phyloP scores from a whole-genome alignment of 495 filamentous ascomycete species.

The Neurospora sp. region DNA sequence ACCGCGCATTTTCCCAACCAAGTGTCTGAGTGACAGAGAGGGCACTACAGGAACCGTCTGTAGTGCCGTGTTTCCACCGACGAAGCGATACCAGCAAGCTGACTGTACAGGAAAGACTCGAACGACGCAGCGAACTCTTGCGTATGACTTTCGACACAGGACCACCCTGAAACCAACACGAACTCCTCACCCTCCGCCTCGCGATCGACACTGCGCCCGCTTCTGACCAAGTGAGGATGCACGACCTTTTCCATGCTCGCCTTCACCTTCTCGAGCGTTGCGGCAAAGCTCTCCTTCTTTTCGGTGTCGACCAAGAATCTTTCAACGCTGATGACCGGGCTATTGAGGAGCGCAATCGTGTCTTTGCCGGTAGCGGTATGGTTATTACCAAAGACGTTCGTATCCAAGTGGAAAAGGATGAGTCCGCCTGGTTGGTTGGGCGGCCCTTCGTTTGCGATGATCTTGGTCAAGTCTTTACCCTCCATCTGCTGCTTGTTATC shows the following conservation, averaged over 20 bases:
- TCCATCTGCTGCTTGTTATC: conserved; percentile 21
- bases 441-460: conserved; percentile 16
- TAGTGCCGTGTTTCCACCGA: conserved; percentile 38
- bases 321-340: conserved; percentile 33
- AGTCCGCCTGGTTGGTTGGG: conserved; percentile 23
- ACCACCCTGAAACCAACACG: conserved; percentile 43
- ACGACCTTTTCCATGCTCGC: conserved; percentile 30
- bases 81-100: conserved; percentile 20
- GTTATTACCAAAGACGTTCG: conserved; percentile 21
- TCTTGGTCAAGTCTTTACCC: conserved; percentile 4
- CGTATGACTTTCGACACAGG: conserved; percentile 33
- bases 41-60: conserved; percentile 18
- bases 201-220: conserved; percentile 36
- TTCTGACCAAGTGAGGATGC: conserved; percentile 26
- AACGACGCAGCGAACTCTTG: conserved; percentile 28
- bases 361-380: conserved; percentile 5
- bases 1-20: not conserved
- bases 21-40: not conserved
- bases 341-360: conserved; percentile 23
- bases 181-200: conserved; percentile 41
- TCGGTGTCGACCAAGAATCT: conserved; percentile 32
- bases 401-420: conserved; percentile 30
- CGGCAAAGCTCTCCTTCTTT: conserved; percentile 33
- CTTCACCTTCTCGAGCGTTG: conserved; percentile 30
- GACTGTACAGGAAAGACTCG: conserved; percentile 28